Evolutionary conservation across 331 rosid species (phyloP).

Genomic region (Quercus phellos): DNA sequence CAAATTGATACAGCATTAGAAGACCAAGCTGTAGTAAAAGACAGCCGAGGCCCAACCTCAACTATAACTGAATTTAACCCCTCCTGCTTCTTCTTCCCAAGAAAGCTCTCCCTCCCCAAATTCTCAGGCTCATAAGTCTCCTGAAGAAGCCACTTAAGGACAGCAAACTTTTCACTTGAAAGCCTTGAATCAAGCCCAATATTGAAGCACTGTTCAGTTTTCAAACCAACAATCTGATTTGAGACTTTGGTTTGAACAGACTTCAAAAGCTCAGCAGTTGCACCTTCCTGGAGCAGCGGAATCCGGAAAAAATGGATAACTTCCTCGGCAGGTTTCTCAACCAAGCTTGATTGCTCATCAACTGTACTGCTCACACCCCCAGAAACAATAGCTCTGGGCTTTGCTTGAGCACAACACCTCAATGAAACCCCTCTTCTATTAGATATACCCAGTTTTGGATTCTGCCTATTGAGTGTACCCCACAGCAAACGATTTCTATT

Average conservation of each 20-base stretch:
- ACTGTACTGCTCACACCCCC: conserved; percentile 40
- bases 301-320: conserved; percentile 62
- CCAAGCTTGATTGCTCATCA: conserved; percentile 38
- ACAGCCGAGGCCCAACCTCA: conserved; percentile 89
- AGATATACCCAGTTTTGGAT: conserved; percentile 13
- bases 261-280: conserved; percentile 60
- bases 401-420: conserved; percentile 47
- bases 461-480: conserved; percentile 33
- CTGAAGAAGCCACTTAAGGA: conserved; percentile 79
- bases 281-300: conserved; percentile 71
- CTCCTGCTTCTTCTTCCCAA: conserved; percentile 58
- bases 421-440: conserved; percentile 29
- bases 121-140: conserved; percentile 88
- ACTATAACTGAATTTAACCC: conserved; percentile 53
- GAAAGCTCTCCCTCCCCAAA: conserved; percentile 73
- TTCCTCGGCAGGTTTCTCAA: conserved; percentile 45
- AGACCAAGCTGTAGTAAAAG: conserved; percentile 92
- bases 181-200: conserved; percentile 50
- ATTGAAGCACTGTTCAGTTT: conserved; percentile 78
- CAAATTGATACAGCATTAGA: conserved; percentile 83
- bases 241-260: conserved; percentile 63
- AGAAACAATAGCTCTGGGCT: conserved; percentile 48
- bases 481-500: conserved; percentile 48
- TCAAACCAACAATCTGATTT: conserved; percentile 54
- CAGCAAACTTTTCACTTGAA: conserved; percentile 38